Evolutionary conservation across 2,329 filamentous ascomycete species (phyloP).

Genomic region (Diaporthe caulivora): DNA sequence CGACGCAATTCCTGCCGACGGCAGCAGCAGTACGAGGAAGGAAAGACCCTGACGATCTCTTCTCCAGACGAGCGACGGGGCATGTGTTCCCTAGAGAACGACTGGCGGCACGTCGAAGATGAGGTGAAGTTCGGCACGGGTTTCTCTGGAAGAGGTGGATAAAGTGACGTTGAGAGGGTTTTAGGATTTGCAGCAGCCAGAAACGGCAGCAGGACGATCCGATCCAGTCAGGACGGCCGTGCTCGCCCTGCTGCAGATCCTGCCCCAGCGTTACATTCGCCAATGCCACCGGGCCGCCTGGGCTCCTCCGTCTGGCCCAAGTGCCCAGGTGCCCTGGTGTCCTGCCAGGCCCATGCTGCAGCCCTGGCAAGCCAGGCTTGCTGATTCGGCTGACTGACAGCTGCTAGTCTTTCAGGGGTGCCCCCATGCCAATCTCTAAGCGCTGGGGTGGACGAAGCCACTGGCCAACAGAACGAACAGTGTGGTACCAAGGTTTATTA

Average conservation of each 20-base stretch:
- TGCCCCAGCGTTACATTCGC: conserved; percentile 14
- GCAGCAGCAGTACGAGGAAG: not conserved
- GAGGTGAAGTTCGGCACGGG: conserved; percentile 18
- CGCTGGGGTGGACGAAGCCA: conserved; percentile 6
- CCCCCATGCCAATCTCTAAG: conserved; percentile 26
- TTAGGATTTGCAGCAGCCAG: conserved; percentile 19
- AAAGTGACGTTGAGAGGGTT: conserved; percentile 21
- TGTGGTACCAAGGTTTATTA: not conserved
- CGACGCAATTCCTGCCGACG: conserved; percentile 1
- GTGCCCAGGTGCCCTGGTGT: too few species aligned
- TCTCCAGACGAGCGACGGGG: conserved; percentile 5
- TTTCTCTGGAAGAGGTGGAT: conserved; percentile 8
- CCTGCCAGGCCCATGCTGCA: not conserved
- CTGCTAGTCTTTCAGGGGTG: not conserved
- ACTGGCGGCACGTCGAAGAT: not conserved
- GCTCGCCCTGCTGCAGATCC: conserved; percentile 22
- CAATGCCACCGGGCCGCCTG: too few species aligned
- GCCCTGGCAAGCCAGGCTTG: not conserved
- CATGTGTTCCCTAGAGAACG: not conserved
- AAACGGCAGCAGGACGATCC: conserved; percentile 30
- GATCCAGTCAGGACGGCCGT: not conserved
- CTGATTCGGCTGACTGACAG: conserved; percentile 15
- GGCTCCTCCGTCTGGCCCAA: too few species aligned
- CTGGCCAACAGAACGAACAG: conserved; percentile 3
- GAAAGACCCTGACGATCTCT: not conserved